phyloP scores from a whole-genome alignment of 108 stramenopile genomes.

The Skeletonema marinoi region DNA sequence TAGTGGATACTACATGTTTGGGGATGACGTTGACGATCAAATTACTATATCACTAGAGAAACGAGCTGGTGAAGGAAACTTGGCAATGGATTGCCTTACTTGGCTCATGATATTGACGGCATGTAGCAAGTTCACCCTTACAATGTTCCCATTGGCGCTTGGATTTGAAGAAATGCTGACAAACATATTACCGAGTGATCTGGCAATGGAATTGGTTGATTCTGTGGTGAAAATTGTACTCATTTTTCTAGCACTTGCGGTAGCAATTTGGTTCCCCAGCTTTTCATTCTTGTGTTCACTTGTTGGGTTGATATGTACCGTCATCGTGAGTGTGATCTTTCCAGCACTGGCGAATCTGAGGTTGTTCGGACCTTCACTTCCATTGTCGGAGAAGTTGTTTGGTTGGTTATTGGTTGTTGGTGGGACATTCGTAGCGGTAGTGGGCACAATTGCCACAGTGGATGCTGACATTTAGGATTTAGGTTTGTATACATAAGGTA shows the following conservation, averaged over 20 bases:
- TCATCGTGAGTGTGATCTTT: conserved; percentile 77
- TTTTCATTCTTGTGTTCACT: conserved; percentile 75
- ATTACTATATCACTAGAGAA: conserved; percentile 76
- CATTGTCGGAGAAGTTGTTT: conserved; percentile 45
- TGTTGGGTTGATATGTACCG: conserved; percentile 84
- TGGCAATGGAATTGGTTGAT: conserved; percentile 53
- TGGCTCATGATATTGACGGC: conserved; percentile 88
- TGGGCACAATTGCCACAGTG: conserved; percentile 61
- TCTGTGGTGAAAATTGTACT: conserved; percentile 64
- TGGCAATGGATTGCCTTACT: conserved; percentile 66
- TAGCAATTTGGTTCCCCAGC: conserved; percentile 78
- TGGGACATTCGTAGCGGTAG: conserved; percentile 53
- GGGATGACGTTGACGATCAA: conserved; percentile 76
- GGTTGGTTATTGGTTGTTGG: conserved; percentile 39
- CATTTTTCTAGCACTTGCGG: conserved; percentile 54
- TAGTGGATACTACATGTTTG: conserved; percentile 83
- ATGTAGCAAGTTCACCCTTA: conserved; percentile 76
- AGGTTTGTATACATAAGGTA: not conserved
- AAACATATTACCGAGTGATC: conserved; percentile 62
- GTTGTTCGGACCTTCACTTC: conserved; percentile 61
- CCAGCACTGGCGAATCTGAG: conserved; percentile 75
- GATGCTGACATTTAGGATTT: not conserved
- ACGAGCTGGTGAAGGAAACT: conserved; percentile 34
- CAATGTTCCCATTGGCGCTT: conserved; percentile 84
- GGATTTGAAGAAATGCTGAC: conserved; percentile 85